Base-by-base conservation (phyloP, 768 basidiomycete species). In the Mycena epipterygia region DNA sequence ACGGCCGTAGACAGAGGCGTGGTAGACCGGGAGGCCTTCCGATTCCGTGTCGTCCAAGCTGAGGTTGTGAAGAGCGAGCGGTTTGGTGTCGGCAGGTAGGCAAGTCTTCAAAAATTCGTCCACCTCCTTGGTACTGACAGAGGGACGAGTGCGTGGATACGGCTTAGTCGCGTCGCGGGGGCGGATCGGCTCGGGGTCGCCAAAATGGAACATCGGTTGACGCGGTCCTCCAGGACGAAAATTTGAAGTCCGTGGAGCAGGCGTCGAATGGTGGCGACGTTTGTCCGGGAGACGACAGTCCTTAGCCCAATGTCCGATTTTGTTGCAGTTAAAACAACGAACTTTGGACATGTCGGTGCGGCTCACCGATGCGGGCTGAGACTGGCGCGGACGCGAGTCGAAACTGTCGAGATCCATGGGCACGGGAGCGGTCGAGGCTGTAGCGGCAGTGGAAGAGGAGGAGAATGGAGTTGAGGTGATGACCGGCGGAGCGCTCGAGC, bases 321-420 rank as follows among this genome's bases (percentile, higher is more conserved):
- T 48, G 57, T 69, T 65, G 42, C 71, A 73, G 30, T 73, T 69
- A n/a, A n/a, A n/a, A n/a, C 71, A 73, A 41, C 39, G 67, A 4
- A 73, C 30, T 39, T 27, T 65, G 9, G 39, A 27, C 57, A 37
- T 65, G 39, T 69, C 62, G 21, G 9, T 59, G n/a, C n/a, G 23
- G 37, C 16, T 48, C 1, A 3, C 21, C 29, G 66, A n/a, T 37
- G 29, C 25, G 32, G 21, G 23, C 19, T 39, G 57, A 23, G 21
- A n/a, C n/a, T n/a, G 64, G 21, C 49, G 33, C 29, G 23, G 53
- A 44, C 49, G 53, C 12, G 9, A 2, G 7, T 59, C 57, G 19
- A 59, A 59, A 30, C 27, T 59, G 41, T 59, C 57, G 13, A 59
- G 41, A 17, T 59, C 57, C 41, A 59, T 59, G 9, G 57, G 57